phyloP scores from a whole-genome alignment of 2,329 filamentous ascomycete genomes.

The Apiospora saccharicola region DNA sequence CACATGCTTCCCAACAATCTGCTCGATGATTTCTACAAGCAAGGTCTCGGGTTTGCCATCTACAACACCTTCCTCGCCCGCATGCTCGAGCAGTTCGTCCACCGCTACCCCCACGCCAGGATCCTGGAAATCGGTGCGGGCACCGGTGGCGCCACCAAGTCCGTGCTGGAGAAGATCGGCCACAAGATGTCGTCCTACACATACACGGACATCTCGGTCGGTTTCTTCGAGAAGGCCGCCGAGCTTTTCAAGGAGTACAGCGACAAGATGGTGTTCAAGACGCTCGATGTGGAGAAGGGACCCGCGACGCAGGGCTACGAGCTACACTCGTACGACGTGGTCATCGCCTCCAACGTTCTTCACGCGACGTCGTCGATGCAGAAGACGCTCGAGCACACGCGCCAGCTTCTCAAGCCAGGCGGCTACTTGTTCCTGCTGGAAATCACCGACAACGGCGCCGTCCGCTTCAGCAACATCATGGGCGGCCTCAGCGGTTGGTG shows the following conservation, averaged over 20 bases:
- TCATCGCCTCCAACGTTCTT: constrained; percentile 44
- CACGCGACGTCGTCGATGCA: constrained; percentile 35
- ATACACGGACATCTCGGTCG: constrained; percentile 53
- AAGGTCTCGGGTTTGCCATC: constrained; percentile 41
- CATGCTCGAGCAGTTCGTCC: constrained; percentile 43
- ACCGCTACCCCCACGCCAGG: constrained; percentile 48
- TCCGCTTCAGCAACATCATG: constrained; percentile 33
- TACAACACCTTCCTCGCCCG: constrained; percentile 34
- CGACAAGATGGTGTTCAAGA: constrained; percentile 42
- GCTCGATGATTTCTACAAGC: constrained; percentile 36
- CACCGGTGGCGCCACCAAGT: constrained; percentile 49
- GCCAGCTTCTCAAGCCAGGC: constrained; percentile 50
- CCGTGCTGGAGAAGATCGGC: constrained; percentile 43
- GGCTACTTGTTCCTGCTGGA: constrained; percentile 56
- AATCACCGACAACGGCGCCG: constrained; percentile 33
- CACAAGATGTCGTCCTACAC: constrained; percentile 47
- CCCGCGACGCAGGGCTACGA: constrained; percentile 41
- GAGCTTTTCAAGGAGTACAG: not conserved
- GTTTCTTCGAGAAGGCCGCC: constrained; percentile 45
- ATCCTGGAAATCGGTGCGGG: constrained; percentile 52
- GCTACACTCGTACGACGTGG: constrained; percentile 40
- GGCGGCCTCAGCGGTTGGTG: constrained; percentile 39
- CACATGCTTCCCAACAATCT: too few species aligned
- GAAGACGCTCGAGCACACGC: constrained; percentile 41
- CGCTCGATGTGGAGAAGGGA: constrained; percentile 41